Evolutionary conservation across 345 rosid genomes (phyloP).

Genomic region (Populus deltoides): DNA sequence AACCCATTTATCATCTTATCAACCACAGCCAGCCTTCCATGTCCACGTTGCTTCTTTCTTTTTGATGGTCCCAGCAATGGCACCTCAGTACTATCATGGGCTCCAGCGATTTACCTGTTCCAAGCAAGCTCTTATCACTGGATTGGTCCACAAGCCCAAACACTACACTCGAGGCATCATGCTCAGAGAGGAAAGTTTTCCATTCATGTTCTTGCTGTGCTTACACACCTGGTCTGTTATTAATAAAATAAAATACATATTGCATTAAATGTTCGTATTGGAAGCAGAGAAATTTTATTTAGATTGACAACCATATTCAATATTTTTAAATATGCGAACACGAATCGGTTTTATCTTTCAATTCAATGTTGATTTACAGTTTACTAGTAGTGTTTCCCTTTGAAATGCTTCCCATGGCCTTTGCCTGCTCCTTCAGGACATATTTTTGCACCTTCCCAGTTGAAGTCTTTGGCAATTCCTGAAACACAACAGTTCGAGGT

Average conservation of each 20-base stretch:
- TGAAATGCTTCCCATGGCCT: conserved; percentile 65
- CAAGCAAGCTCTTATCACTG: too few relatives aligned
- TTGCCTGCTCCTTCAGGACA: conserved; percentile 26
- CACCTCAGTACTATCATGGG: too few relatives aligned
- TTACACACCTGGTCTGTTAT: too few relatives aligned
- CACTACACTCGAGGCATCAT: too few relatives aligned
- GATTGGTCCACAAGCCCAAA: too few relatives aligned
- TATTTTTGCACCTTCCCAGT: conserved; percentile 32
- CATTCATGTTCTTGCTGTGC: too few relatives aligned
- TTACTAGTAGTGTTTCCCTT: conserved; percentile 48
- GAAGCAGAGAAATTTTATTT: background rate
- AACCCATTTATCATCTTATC: too few relatives aligned
- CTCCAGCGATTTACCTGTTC: too few relatives aligned
- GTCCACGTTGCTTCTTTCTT: too few relatives aligned
- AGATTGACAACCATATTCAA: background rate
- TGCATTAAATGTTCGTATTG: background rate
- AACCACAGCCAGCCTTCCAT: too few relatives aligned
- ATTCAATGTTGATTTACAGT: conserved; percentile 30
- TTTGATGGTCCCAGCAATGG: too few relatives aligned
- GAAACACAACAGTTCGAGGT: conserved; percentile 24
- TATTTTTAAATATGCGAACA: background rate
- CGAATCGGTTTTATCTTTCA: background rate
- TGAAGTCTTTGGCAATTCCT: conserved; percentile 33
- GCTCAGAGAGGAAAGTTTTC: too few relatives aligned
- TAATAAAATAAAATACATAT: background rate